These are phyloP conservation scores for Sphagnum contortum DNA, from an alignment of 225 moss, liverwort and hornwort genomes.

Conservation along the genomic window DNA sequence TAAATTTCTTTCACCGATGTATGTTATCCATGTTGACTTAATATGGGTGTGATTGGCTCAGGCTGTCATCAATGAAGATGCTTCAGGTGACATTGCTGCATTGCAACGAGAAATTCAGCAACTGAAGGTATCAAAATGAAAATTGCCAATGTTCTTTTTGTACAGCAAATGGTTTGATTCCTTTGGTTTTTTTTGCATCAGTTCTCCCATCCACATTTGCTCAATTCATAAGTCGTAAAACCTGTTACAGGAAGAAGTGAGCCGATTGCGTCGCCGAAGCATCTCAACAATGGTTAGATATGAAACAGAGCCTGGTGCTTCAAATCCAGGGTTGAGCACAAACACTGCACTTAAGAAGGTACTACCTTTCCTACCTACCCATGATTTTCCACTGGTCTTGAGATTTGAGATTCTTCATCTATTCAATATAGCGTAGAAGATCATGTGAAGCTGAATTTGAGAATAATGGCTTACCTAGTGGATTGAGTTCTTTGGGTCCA, in stretches of 20 bases:
- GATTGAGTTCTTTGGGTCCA: background rate
- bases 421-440: no score
- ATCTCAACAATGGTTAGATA: conserved; percentile 21
- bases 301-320: conserved; percentile 9
- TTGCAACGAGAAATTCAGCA: conserved; percentile 82
- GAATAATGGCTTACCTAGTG: no score
- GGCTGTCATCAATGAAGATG: conserved; percentile 91
- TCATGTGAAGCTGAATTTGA: no score
- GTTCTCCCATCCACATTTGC: no score
- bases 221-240: background rate
- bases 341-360: conserved; percentile 15
- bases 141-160: no score
- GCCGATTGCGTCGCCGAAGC: conserved; percentile 56
- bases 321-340: conserved; percentile 4
- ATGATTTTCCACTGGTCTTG: background rate
- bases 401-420: no score
- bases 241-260: conserved; percentile 34
- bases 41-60: conserved; percentile 15
- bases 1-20: no score
- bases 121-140: conserved; percentile 37
- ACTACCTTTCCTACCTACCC: background rate
- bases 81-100: conserved; percentile 71
- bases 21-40: background rate
- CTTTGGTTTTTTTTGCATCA: no score
- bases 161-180: no score